phyloP scores from a whole-genome alignment of 768 basidiomycete species.

The Amanita pallidorosea region DNA sequence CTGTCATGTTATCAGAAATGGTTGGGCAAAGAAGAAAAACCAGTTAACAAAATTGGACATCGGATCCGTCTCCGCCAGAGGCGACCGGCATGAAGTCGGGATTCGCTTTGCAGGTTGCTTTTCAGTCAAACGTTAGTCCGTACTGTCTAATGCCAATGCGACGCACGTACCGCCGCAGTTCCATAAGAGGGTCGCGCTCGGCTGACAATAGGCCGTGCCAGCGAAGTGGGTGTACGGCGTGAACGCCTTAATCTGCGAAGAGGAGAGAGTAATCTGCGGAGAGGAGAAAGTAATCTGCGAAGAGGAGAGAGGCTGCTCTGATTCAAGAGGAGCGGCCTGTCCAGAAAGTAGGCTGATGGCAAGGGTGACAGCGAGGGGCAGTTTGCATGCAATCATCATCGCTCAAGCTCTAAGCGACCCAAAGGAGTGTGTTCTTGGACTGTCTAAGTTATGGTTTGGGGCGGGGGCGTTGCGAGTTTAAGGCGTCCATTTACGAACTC shows the following conservation, averaged over 20 bases:
- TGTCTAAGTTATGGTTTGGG: no score
- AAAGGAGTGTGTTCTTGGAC: neutral
- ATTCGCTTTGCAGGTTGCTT: conserved; percentile 30
- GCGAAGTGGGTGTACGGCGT: conserved; percentile 40
- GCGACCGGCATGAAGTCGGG: conserved; percentile 29
- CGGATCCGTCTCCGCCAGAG: conserved; percentile 32
- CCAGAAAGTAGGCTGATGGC: neutral
- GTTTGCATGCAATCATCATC: neutral
- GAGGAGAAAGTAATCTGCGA: no score
- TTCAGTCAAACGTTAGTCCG: neutral
- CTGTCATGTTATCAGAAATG: neutral
- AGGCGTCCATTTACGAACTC: no score
- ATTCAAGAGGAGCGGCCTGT: neutral
- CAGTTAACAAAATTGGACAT: conserved; percentile 27
- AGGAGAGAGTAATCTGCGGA: no score
- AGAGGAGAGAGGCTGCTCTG: conserved; percentile 17
- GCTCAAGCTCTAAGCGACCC: neutral
- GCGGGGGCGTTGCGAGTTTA: no score
- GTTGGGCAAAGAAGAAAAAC: neutral
- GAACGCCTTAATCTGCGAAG: conserved; percentile 30
- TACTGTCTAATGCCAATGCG: neutral
- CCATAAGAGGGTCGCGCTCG: conserved; percentile 33
- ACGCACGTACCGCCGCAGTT: conserved; percentile 34
- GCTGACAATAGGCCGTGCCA: conserved; percentile 38
- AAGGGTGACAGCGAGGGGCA: neutral